phyloP scores from a whole-genome alignment of 495 filamentous ascomycete species.

The Penicillium coprophilum region DNA sequence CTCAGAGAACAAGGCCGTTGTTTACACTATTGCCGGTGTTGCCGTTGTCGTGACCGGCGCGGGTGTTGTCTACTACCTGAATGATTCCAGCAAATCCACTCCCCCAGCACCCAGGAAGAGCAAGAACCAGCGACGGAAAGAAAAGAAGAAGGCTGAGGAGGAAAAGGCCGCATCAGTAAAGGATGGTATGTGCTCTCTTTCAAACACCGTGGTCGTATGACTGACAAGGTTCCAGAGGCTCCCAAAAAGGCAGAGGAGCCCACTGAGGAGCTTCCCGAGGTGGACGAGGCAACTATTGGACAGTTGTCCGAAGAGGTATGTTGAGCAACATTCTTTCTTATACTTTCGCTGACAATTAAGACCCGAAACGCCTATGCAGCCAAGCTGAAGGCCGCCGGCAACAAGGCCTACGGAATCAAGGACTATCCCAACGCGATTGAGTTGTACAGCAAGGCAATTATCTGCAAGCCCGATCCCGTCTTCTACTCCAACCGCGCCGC shows the following conservation, averaged over 20 bases:
- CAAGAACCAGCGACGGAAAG: constrained; percentile 61
- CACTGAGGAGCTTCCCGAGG: constrained; percentile 78
- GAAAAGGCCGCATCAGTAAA: constrained; percentile 52
- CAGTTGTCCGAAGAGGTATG: constrained; percentile 65
- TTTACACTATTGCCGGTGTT: constrained; percentile 93
- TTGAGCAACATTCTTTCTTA: constrained; percentile 8
- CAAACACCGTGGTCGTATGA: constrained; percentile 13
- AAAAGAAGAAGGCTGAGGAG: constrained; percentile 69
- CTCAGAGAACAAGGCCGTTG: constrained; percentile 89
- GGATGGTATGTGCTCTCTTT: constrained; percentile 38
- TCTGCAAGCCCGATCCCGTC: constrained; percentile 96
- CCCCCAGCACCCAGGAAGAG: constrained; percentile 50
- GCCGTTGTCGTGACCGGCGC: constrained; percentile 87
- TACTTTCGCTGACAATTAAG: constrained; percentile 22
- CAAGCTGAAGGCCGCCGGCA: constrained; percentile 91
- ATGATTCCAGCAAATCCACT: constrained; percentile 41
- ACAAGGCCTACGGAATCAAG: constrained; percentile 92
- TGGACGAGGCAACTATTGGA: constrained; percentile 75
- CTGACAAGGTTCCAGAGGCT: constrained; percentile 39
- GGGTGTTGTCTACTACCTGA: constrained; percentile 87
- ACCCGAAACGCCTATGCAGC: constrained; percentile 75
- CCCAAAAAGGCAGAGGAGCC: constrained; percentile 59
- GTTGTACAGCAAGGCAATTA: constrained; percentile 89
- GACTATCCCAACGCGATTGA: constrained; percentile 90
- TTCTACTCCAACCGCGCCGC: constrained; percentile 99